Conservation (phyloP, 352 stramenopile species). For the Phytophthora rubi region DNA sequence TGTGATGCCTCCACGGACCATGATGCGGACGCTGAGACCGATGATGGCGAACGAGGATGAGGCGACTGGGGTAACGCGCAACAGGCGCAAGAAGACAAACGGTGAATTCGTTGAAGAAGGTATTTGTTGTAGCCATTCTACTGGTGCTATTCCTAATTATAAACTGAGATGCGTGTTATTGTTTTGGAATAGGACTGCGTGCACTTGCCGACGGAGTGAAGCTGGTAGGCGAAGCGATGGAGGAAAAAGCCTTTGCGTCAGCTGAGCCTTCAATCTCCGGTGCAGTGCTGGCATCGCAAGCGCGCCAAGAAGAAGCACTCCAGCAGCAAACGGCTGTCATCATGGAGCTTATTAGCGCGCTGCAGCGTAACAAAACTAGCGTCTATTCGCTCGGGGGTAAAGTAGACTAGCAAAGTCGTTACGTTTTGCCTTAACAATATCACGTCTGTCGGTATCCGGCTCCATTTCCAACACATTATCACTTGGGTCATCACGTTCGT, state of each 20-base stretch:
- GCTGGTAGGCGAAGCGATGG: neutral
- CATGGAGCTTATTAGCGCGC: conserved; percentile 3
- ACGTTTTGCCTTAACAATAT: too few relatives aligned
- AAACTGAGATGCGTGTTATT: neutral
- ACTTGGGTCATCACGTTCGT: too few relatives aligned
- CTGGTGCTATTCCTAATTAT: too few relatives aligned
- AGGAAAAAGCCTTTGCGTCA: neutral
- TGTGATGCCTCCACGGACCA: neutral
- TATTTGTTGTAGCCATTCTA: neutral
- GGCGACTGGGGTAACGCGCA: neutral
- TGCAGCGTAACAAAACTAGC: neutral
- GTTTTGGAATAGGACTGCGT: conserved; percentile 1
- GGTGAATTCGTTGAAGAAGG: conserved; percentile 15
- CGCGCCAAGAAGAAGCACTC: conserved; percentile 6
- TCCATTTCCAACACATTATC: too few relatives aligned
- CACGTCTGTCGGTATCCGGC: too few relatives aligned
- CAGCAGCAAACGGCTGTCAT: neutral
- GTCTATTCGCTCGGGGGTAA: neutral
- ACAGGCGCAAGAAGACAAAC: conserved; percentile 19
- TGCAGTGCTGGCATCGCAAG: neutral
- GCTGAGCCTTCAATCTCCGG: neutral
- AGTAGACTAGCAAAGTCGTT: too few relatives aligned
- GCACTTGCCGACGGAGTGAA: neutral
- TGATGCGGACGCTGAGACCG: neutral
- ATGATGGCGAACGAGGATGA: neutral